phyloP scores from a whole-genome alignment of 768 basidiomycete genomes.

The Amanita rubescens region DNA sequence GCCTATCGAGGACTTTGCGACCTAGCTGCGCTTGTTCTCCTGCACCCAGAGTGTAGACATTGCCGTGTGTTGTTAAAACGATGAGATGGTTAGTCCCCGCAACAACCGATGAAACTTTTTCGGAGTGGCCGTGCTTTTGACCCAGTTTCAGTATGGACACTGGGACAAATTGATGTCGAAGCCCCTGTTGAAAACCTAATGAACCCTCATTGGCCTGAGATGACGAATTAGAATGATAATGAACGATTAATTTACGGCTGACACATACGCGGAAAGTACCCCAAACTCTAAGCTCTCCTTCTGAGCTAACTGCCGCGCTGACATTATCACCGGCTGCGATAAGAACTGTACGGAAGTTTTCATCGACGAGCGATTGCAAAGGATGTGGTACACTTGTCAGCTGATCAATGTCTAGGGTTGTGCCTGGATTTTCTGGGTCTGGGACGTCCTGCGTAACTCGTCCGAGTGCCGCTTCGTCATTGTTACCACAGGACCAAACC shows the following conservation, averaged over 20 bases:
- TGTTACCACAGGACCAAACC: constrained; percentile 83
- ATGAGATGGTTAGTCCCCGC: constrained; percentile 87
- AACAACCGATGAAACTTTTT: constrained; percentile 68
- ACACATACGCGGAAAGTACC: constrained; percentile 74
- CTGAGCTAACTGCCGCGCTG: constrained; percentile 72
- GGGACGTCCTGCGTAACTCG: constrained; percentile 57
- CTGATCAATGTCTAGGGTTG: constrained; percentile 48
- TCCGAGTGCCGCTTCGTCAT: constrained; percentile 86
- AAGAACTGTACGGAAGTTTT: constrained; percentile 77
- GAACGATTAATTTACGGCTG: constrained; percentile 1
- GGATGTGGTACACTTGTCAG: constrained; percentile 57
- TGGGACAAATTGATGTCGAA: constrained; percentile 62
- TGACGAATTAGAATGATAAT: constrained; percentile 6
- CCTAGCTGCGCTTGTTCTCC: constrained; percentile 90
- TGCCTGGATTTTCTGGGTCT: constrained; percentile 53
- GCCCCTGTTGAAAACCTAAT: constrained; percentile 72
- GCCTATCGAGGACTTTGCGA: constrained; percentile 80
- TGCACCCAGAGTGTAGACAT: constrained; percentile 85
- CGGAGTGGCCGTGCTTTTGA: constrained; percentile 55
- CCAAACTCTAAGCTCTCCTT: constrained; percentile 85
- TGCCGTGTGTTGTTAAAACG: constrained; percentile 81
- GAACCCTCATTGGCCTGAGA: constrained; percentile 67
- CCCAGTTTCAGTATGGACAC: constrained; percentile 50
- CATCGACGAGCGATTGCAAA: constrained; percentile 60
- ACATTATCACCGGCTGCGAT: constrained; percentile 85